A percentile compares a stretch with the other conserved stretches of the same genome.
Conservation (phyloP, 805 yeast species). For the Cyberlindnera samutprakarnensis region DNA sequence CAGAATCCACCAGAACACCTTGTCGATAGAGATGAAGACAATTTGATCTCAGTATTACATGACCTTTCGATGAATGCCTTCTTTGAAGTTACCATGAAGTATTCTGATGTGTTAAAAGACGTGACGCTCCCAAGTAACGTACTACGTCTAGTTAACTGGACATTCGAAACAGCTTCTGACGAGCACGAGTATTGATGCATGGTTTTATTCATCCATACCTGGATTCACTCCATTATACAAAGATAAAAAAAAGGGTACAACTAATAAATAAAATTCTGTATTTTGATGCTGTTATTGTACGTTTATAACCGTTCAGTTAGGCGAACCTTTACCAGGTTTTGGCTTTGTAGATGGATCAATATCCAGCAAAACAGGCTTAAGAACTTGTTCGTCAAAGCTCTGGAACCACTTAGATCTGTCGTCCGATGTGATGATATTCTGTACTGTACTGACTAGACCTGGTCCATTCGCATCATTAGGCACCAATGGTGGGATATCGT, state of each 20-base stretch:
- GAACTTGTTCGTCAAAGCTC: conserved; percentile 85
- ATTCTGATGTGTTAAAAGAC: conserved; percentile 57
- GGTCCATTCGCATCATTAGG: conserved; percentile 6
- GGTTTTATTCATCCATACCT: no score
- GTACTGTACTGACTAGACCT: conserved; percentile 1
- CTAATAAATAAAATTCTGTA: not conserved
- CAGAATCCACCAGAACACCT: conserved; percentile 24
- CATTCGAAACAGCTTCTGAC: conserved; percentile 55
- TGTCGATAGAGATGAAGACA: conserved; percentile 23
- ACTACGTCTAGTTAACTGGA: conserved; percentile 64
- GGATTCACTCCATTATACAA: not conserved
- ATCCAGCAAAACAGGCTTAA: conserved; percentile 87
- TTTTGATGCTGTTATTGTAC: not conserved
- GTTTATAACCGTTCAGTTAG: conserved; percentile 1
- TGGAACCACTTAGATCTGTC: conserved; percentile 89
- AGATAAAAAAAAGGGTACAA: not conserved
- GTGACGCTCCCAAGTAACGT: conserved; percentile 56
- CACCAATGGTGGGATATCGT: conserved; percentile 22
- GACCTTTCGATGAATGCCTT: conserved; percentile 60
- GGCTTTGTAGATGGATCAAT: conserved; percentile 17
- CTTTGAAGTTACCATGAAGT: conserved; percentile 55
- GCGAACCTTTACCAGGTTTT: conserved; percentile 12
- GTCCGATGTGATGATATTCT: conserved; percentile 38
- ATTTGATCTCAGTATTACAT: conserved; percentile 47
- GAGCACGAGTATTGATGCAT: no score